phyloP scores from a whole-genome alignment of 768 basidiomycete species.

The Rhizopogon roseolus region DNA sequence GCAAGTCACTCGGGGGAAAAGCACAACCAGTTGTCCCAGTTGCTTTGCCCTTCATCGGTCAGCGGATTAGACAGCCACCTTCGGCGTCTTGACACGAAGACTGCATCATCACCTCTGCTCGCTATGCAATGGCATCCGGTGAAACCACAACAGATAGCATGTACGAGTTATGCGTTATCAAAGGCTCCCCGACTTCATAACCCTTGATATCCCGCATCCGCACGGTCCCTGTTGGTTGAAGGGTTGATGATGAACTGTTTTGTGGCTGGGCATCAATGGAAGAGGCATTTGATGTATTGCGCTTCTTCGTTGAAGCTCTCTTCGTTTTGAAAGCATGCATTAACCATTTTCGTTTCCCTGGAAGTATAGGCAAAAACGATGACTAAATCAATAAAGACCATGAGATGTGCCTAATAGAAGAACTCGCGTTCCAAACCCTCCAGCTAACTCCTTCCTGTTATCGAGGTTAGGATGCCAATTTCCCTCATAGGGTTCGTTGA shows the following conservation, averaged over 20 bases:
- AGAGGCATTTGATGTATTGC: constrained; percentile 37
- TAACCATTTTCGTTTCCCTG: constrained; percentile 83
- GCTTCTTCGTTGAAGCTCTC: constrained; percentile 77
- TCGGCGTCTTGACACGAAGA: too few relatives aligned
- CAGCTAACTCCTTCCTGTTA: constrained; percentile 61
- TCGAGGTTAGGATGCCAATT: constrained; percentile 72
- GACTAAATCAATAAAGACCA: constrained; percentile 2
- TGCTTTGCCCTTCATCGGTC: too few relatives aligned
- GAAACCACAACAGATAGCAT: neutral
- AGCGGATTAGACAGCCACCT: too few relatives aligned
- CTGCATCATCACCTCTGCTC: constrained; percentile 4
- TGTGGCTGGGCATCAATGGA: constrained; percentile 19
- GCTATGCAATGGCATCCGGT: constrained; percentile 1
- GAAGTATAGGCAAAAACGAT: constrained; percentile 1
- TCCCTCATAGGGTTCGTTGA: constrained; percentile 76
- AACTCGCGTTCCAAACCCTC: constrained; percentile 71
- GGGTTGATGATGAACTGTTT: constrained; percentile 18
- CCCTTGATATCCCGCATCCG: neutral
- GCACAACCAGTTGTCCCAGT: too few relatives aligned
- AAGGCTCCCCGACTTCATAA: neutral
- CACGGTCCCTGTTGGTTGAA: constrained; percentile 24
- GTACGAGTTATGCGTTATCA: neutral
- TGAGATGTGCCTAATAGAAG: constrained; percentile 21
- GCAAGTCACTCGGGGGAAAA: too few relatives aligned
- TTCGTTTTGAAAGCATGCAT: constrained; percentile 88